Conservation (phyloP, 2,329 filamentous ascomycete genomes). For the Aaosphaeria pasadenensis region DNA sequence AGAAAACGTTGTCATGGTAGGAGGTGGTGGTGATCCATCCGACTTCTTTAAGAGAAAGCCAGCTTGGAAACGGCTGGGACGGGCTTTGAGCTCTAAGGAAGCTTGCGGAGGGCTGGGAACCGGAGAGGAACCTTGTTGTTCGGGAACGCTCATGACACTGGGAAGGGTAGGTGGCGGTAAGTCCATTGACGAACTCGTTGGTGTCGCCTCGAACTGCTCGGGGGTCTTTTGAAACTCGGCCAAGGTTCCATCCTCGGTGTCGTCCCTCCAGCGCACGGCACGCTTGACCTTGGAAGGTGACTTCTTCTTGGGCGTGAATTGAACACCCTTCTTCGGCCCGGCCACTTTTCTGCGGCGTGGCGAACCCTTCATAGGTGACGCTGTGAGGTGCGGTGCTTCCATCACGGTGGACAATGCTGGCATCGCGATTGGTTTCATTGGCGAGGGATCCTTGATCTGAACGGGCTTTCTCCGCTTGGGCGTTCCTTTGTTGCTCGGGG, state of each 20-base stretch:
- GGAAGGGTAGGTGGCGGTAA: constrained; percentile 54
- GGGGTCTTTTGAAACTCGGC: constrained; percentile 93
- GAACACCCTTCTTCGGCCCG: constrained; percentile 65
- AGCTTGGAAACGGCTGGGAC: constrained; percentile 75
- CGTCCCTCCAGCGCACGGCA: constrained; percentile 87
- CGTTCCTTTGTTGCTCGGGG: constrained; percentile 70
- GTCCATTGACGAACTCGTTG: constrained; percentile 55
- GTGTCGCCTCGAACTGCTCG: constrained; percentile 61
- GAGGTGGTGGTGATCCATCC: constrained; percentile 61
- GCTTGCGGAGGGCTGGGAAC: constrained; percentile 56
- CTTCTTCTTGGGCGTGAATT: constrained; percentile 79
- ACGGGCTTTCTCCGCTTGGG: constrained; percentile 66
- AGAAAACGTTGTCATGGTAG: constrained; percentile 55
- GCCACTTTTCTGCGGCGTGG: constrained; percentile 73
- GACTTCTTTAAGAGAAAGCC: constrained; percentile 74
- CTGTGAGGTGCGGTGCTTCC: constrained; percentile 38
- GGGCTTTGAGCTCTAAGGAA: constrained; percentile 58
- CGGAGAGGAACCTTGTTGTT: constrained; percentile 51
- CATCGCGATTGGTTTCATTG: constrained; percentile 40
- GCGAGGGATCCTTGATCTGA: constrained; percentile 46
- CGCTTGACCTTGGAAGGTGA: constrained; percentile 63
- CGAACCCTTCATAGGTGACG: constrained; percentile 70
- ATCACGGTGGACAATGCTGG: constrained; percentile 27
- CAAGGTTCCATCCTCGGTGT: constrained; percentile 79
- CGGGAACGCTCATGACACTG: constrained; percentile 23